Percentiles rank a stretch among this genome's conserved stretches.
Conservation (phyloP, 2,329 filamentous ascomycete species). For the Stachybotrys chartarum region DNA sequence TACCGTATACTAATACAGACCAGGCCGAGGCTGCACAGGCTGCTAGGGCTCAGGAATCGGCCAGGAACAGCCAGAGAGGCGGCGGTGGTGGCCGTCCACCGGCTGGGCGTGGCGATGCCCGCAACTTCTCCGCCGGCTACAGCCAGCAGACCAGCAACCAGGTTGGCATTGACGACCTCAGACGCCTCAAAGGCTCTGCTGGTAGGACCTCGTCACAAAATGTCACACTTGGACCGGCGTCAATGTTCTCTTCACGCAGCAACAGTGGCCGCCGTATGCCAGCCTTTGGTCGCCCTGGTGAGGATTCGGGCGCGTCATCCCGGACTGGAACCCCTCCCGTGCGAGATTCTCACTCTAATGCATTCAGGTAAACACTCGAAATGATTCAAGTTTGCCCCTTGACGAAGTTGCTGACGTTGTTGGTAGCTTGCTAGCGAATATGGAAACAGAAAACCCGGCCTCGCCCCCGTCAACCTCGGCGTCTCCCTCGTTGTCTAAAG, state of each 20-base stretch:
- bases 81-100: conserved; percentile 64
- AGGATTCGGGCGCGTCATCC: conserved; percentile 83
- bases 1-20: conserved; percentile 15
- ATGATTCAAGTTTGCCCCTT: neutral
- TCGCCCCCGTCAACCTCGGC: conserved; percentile 64
- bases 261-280: conserved; percentile 81
- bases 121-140: conserved; percentile 71
- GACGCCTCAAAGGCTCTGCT: conserved; percentile 63
- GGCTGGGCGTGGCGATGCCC: conserved; percentile 78
- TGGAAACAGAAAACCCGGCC: conserved; percentile 56
- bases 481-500: conserved; percentile 60
- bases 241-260: conserved; percentile 82
- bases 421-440: conserved; percentile 48
- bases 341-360: conserved; percentile 66
- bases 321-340: conserved; percentile 82
- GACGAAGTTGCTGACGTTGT: conserved; percentile 3
- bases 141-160: conserved; percentile 73
- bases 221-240: conserved; percentile 70
- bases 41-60: conserved; percentile 71
- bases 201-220: conserved; percentile 56
- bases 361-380: conserved; percentile 65
- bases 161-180: conserved; percentile 85
- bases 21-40: conserved; percentile 67
- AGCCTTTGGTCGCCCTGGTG: conserved; percentile 63
- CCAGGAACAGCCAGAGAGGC: conserved; percentile 56